Base-by-base conservation (phyloP, 768 basidiomycete species). In the Infundibulicybe gibba region DNA sequence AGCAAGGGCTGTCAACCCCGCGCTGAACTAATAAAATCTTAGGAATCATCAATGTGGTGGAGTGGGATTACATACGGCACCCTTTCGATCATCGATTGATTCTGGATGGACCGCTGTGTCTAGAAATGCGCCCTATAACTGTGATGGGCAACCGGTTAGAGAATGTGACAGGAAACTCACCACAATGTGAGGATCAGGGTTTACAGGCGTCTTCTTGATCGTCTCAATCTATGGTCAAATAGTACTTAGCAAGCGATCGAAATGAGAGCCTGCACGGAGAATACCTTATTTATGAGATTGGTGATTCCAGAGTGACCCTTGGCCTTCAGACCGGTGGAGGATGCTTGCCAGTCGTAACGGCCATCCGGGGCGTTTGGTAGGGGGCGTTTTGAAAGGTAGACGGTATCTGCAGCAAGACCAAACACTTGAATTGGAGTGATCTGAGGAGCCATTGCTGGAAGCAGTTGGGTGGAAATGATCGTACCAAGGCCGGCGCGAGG, bases 351-450 rank as follows among this genome's bases (percentile, higher is more conserved):
- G 51, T 74, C 70, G 53, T 77, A 77, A 42, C 66, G 67, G 6
- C 74, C 75, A 49, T 72, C 71, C 5, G 69, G 69, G 3, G 75
- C 67, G 30, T 50, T 53, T 6, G 76, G 76, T 1, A 65, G 57
- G 19, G 67, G 55, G 6, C 75, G 64, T 6, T 54, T 54, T 6
- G 67, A 58, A 34, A 75, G 68, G 49, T 70, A 61, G 20, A 55
- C 53, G 6, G 61, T 54, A 48, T 74, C 72, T 2, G 65, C 62
- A n/a, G 54, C 63, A 19, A 62, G 49, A 6, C 54, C 45, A 43
- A 65, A 54, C 3, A 50, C 59, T 52, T 63, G 55, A 30, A 56
- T 42, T 5, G 61, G 50, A 39, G 58, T 55, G 40, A 63, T 55
- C 8, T 25, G 25, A 8, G 25, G 25, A 25, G 25, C 25, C 25